Percentiles rank a stretch among this genome's conserved stretches.
These are phyloP conservation scores for Ramaria rubella DNA, from an alignment of 768 basidiomycete genomes.

Conservation along the genomic window DNA sequence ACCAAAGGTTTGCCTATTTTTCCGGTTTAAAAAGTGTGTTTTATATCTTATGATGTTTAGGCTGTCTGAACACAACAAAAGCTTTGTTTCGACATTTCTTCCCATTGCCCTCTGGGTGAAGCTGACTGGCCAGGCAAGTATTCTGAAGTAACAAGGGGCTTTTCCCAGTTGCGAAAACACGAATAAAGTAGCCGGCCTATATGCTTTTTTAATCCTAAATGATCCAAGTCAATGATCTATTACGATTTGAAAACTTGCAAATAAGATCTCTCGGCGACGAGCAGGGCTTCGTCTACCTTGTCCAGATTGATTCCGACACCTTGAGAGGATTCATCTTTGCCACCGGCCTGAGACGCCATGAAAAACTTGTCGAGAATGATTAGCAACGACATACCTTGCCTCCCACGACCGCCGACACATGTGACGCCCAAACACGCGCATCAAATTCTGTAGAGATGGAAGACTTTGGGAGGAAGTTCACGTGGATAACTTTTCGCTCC, in stretches of 20 bases:
- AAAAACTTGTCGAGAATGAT: not conserved
- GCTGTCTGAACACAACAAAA: too few species aligned
- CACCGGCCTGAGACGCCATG: slow-evolving; percentile 62
- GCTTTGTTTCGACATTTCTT: too few species aligned
- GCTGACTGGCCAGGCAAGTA: too few species aligned
- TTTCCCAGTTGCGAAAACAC: too few species aligned
- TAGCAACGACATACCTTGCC: slow-evolving; percentile 63
- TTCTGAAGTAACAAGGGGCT: too few species aligned
- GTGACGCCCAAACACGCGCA: slow-evolving; percentile 82
- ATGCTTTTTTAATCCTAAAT: too few species aligned
- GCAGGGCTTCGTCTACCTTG: slow-evolving; percentile 62
- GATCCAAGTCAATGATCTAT: too few species aligned
- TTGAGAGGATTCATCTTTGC: slow-evolving; percentile 88
- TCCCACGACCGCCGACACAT: slow-evolving; percentile 72
- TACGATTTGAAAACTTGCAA: slow-evolving; percentile 6
- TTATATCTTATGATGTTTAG: too few species aligned
- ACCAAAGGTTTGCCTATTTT: too few species aligned
- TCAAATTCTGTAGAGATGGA: slow-evolving; percentile 54
- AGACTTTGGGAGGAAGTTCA: slow-evolving; percentile 72
- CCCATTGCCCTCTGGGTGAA: too few species aligned
- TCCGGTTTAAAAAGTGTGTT: too few species aligned
- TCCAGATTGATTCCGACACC: slow-evolving; percentile 70
- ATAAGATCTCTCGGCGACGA: slow-evolving; percentile 43
- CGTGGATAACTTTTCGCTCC: slow-evolving; percentile 74
- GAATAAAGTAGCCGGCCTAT: too few species aligned